Percentiles rank a stretch among this genome's conserved stretches.
Evolutionary conservation across 495 filamentous ascomycete species (phyloP).

Genomic region (Penicillium maclennaniae): DNA sequence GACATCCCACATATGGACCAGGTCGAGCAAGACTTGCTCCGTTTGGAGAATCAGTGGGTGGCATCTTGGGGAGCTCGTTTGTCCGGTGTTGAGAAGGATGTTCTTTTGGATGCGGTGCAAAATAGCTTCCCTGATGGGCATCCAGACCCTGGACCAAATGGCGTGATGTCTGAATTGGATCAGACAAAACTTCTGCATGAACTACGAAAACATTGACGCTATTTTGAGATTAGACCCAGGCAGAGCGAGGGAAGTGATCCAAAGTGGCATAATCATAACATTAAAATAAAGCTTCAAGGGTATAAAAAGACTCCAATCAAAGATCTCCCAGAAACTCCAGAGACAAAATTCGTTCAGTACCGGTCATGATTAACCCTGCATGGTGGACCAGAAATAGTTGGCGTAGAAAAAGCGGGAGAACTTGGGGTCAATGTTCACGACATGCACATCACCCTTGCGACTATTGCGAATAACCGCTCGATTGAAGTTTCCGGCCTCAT

Average conservation of each 20-base stretch:
- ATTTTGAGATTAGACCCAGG: neutral
- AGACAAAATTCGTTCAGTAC: slow-evolving; percentile 1
- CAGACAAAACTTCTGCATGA: slow-evolving; percentile 20
- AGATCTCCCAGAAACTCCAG: slow-evolving; percentile 18
- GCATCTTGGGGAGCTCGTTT: slow-evolving; percentile 25
- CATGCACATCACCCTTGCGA: slow-evolving; percentile 85
- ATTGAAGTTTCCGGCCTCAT: slow-evolving; percentile 75
- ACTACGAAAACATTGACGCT: slow-evolving; percentile 10
- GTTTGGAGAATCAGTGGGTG: slow-evolving; percentile 31
- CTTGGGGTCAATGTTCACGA: slow-evolving; percentile 90
- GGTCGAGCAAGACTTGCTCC: slow-evolving; percentile 28
- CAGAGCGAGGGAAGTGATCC: neutral
- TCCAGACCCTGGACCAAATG: slow-evolving; percentile 4
- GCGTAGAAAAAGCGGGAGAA: slow-evolving; percentile 90
- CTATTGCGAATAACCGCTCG: slow-evolving; percentile 85
- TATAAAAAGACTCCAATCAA: slow-evolving; percentile 21
- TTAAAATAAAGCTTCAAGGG: slow-evolving; percentile 15
- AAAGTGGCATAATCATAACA: slow-evolving; percentile 10
- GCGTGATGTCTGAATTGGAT: slow-evolving; percentile 23
- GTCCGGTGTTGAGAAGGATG: slow-evolving; percentile 15
- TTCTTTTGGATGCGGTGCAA: slow-evolving; percentile 35
- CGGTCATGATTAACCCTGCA: slow-evolving; percentile 47
- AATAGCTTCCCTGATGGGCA: slow-evolving; percentile 26
- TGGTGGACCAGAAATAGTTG: slow-evolving; percentile 92
- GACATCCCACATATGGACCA: slow-evolving; percentile 41